Base-by-base conservation (phyloP, 73 alveolate genomes). In the Symbiodinium natans region DNA sequence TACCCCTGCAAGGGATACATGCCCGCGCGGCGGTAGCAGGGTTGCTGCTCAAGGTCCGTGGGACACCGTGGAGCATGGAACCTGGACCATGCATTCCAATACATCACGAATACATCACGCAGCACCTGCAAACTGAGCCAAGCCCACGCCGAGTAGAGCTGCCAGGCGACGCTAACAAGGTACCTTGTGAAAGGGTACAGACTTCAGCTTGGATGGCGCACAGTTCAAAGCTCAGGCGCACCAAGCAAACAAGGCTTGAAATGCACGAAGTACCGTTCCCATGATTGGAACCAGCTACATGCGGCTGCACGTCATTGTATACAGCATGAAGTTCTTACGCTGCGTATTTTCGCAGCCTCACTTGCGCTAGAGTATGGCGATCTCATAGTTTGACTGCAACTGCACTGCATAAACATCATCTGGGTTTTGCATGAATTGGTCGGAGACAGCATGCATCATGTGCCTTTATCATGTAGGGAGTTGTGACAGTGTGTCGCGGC, bases 21-120 rank as follows among this genome's bases (percentile, higher is more conserved):
- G 93, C 93, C 93, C 7, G 82, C 39, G 59, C 54, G 48, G 33
- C 93, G 82, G 93, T 46, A 86, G 93, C 93, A 86, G 25, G 39
- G 82, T 7, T 48, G 54, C 39, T 86, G n/a, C 33, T 31, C 41
- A 17, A 75, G 27, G 46, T 56, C 94, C 29, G 52, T 77, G 38
- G 83, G 59, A 36, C 94, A 86, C 59, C 94, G 94, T 23, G 39
- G 84, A 36, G 94, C 83, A 19, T 34, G 83, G 29, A 86, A 86
- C 84, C 94, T 86, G 77, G 29, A 23, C 54, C 71, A 52, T 52
- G 27, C 25, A 13, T 52, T 4, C n/a, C 0, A 23, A 15, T 52
- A 29, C 71, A 15, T 52, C 6, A 29, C 71, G n/a, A n/a, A 52
- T 52, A 5, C 71, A 15, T 21, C 71, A 52, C 21, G 71, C 71